A percentile compares a stretch with the other conserved stretches of the same genome.
Evolutionary conservation across 345 rosid species (phyloP).

Genomic region (Salix koriyanagi): DNA sequence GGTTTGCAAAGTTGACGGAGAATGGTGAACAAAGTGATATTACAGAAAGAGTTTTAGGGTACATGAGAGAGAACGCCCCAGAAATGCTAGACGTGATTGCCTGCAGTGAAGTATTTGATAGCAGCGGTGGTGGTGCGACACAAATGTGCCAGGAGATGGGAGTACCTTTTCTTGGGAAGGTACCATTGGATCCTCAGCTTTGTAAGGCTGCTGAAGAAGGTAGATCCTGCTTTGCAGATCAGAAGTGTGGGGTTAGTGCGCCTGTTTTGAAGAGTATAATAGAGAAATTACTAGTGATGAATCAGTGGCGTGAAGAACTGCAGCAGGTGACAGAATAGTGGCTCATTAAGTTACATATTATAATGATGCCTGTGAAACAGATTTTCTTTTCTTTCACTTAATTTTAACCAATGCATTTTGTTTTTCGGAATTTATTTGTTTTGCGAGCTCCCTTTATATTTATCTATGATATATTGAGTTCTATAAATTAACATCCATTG

Average conservation of each 20-base stretch:
- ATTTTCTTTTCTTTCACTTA: too few relatives aligned
- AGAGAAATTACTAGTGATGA: constrained; percentile 39
- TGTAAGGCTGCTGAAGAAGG: constrained; percentile 87
- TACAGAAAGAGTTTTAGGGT: constrained; percentile 47
- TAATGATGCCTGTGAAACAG: too few relatives aligned
- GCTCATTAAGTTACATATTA: too few relatives aligned
- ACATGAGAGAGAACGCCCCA: constrained; percentile 64
- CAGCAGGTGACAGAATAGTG: background rate
- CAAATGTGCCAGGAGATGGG: constrained; percentile 84
- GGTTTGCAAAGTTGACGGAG: constrained; percentile 48
- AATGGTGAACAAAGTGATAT: constrained; percentile 54
- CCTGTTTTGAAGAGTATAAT: constrained; percentile 59
- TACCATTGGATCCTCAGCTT: constrained; percentile 85
- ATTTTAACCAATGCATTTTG: too few relatives aligned
- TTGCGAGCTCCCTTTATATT: too few relatives aligned
- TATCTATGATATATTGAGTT: too few relatives aligned
- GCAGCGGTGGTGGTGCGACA: constrained; percentile 79
- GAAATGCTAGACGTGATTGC: constrained; percentile 59
- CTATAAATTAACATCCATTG: too few relatives aligned
- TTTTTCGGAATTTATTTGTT: too few relatives aligned
- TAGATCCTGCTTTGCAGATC: constrained; percentile 70
- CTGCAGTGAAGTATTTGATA: constrained; percentile 70
- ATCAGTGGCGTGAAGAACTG: constrained; percentile 25
- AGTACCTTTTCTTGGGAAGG: constrained; percentile 81
- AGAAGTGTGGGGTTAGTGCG: constrained; percentile 61